phyloP scores from a whole-genome alignment of 2,329 filamentous ascomycete species.

The Fusarium annulatum region DNA sequence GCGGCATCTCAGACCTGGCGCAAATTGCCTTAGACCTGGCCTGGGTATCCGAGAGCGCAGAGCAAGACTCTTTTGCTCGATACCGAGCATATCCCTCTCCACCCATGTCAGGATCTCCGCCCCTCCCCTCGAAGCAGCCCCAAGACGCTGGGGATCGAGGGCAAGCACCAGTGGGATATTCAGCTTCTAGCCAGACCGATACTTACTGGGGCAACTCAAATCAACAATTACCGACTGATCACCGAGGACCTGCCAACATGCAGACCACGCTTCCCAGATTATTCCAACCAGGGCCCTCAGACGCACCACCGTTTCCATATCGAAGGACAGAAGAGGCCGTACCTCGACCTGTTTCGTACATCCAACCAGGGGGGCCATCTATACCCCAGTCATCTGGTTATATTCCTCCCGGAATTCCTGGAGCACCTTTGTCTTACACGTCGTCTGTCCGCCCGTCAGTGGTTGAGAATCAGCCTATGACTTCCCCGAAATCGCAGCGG shows the following conservation, averaged over 20 bases:
- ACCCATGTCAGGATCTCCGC: constrained; percentile 78
- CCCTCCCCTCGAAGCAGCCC: constrained; percentile 67
- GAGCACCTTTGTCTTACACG: constrained; percentile 35
- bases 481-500: constrained; percentile 70
- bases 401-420: constrained; percentile 31
- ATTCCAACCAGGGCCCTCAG: constrained; percentile 44
- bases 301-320: constrained; percentile 42
- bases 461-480: constrained; percentile 59
- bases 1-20: constrained; percentile 66
- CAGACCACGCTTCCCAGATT: constrained; percentile 42
- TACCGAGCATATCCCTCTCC: constrained; percentile 75
- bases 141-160: constrained; percentile 67
- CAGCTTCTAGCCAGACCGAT: constrained; percentile 59
- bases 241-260: constrained; percentile 40
- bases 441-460: constrained; percentile 49
- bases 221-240: constrained; percentile 41
- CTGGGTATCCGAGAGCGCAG: constrained; percentile 62
- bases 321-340: constrained; percentile 41
- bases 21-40: constrained; percentile 61
- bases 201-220: constrained; percentile 58
- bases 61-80: constrained; percentile 64
- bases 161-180: constrained; percentile 57
- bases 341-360: constrained; percentile 42
- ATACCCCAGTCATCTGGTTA: constrained; percentile 40
- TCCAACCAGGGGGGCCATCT: constrained; percentile 32